Evolutionary conservation across 768 basidiomycete species (phyloP).

Genomic region (Boletus huronensis): DNA sequence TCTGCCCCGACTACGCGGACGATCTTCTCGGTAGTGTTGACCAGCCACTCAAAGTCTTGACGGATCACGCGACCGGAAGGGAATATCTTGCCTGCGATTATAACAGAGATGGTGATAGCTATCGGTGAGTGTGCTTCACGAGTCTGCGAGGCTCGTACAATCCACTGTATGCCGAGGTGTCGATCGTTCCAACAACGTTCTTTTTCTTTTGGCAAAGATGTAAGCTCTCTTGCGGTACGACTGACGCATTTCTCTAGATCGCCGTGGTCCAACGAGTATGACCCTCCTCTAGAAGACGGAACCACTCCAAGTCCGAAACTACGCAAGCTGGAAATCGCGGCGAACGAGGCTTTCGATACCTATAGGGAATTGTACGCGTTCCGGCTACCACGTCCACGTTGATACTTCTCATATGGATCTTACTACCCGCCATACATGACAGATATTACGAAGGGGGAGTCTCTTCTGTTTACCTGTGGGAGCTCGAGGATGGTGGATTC

Average conservation of each 20-base stretch:
- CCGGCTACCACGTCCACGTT: neutral
- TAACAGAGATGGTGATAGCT: slow-evolving; percentile 88
- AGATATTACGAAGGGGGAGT: slow-evolving; percentile 99
- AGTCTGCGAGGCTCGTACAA: neutral
- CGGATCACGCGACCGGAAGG: slow-evolving; percentile 74
- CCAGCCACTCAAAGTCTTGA: slow-evolving; percentile 81
- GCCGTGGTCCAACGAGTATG: slow-evolving; percentile 97
- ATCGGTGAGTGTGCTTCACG: slow-evolving; percentile 44
- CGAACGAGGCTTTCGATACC: slow-evolving; percentile 96
- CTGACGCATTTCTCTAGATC: slow-evolving; percentile 54
- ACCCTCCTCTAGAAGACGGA: slow-evolving; percentile 85
- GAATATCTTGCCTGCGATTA: slow-evolving; percentile 96
- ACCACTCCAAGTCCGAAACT: slow-evolving; percentile 81
- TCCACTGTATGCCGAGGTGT: neutral
- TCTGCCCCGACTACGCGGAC: slow-evolving; percentile 92
- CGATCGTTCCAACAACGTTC: neutral
- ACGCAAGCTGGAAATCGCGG: slow-evolving; percentile 86
- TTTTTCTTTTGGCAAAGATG: neutral
- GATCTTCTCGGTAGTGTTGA: slow-evolving; percentile 94
- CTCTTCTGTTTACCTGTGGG: slow-evolving; percentile 97
- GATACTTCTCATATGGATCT: neutral
- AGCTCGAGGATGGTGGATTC: slow-evolving; percentile 93
- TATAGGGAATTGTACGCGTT: slow-evolving; percentile 85
- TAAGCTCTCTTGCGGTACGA: neutral
- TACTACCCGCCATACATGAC: slow-evolving; percentile 4